Percentiles rank a stretch among this genome's conserved stretches.
phyloP scores from a whole-genome alignment of 352 stramenopile genomes.

The Pythium apleroticum region DNA sequence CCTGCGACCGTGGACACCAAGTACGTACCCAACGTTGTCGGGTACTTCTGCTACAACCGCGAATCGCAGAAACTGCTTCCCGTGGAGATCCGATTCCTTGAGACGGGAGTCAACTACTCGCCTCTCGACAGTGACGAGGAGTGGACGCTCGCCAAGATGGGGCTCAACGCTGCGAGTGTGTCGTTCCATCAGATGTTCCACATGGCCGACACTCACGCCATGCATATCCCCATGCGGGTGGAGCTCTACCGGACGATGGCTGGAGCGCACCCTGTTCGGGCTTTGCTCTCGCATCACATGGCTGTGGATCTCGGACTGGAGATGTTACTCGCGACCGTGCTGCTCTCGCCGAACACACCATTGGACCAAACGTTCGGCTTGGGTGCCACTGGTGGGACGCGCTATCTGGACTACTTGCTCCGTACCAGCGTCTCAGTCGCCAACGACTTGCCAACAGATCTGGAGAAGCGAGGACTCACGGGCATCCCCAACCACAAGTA shows the following conservation, averaged over 20 bases:
- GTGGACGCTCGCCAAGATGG: conserved; percentile 27
- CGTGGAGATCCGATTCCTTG: conserved; percentile 15
- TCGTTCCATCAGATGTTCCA: conserved; percentile 18
- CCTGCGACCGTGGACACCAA: conserved; percentile 1
- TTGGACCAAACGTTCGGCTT: conserved; percentile 34
- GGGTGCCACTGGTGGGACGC: conserved; percentile 33
- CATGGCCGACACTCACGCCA: conserved; percentile 16
- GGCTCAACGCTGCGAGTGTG: conserved; percentile 7
- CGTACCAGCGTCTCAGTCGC: conserved; percentile 8
- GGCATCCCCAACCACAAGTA: conserved; percentile 25
- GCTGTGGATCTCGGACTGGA: conserved; percentile 39
- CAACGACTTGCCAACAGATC: conserved; percentile 13
- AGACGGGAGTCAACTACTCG: conserved; percentile 16
- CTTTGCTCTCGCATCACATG: conserved; percentile 43
- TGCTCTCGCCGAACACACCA: too few relatives aligned
- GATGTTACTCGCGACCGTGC: too few relatives aligned
- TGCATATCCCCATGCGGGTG: conserved; percentile 37
- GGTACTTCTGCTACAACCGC: conserved; percentile 22
- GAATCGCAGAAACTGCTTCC: conserved; percentile 8
- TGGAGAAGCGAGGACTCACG: conserved; percentile 14
- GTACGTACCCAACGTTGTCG: conserved; percentile 12
- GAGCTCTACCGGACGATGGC: conserved; percentile 39
- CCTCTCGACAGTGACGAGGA: conserved; percentile 8
- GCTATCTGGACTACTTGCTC: conserved; percentile 30
- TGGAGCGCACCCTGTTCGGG: conserved; percentile 34